Percentiles rank a stretch among this genome's conserved stretches.
phyloP scores from a whole-genome alignment of 1,284 basidiomycete species.

The Melampsora larici-populina region DNA sequence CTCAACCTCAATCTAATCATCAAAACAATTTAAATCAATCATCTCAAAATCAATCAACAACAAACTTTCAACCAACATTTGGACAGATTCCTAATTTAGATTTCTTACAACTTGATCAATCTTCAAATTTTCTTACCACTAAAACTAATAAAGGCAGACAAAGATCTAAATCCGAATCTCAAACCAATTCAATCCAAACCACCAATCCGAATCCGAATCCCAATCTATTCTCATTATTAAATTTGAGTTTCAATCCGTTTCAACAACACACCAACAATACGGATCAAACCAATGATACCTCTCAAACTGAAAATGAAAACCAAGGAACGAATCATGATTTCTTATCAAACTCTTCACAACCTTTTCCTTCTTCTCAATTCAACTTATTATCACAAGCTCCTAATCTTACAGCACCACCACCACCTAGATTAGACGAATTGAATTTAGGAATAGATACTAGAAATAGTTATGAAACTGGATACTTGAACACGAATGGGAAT shows the following conservation, averaged over 20 bases:
- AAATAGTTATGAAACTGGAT: too few species aligned
- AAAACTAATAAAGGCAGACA: constrained; percentile 9
- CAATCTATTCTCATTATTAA: background rate
- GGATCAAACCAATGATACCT: background rate
- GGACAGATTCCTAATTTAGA: constrained; percentile 1
- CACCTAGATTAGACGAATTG: too few species aligned
- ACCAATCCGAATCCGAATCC: background rate
- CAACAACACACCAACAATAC: background rate
- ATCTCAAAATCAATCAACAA: too few species aligned
- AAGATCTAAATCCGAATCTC: constrained; percentile 36
- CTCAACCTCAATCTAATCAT: background rate
- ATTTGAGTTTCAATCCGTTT: background rate
- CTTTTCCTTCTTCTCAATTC: constrained; percentile 4
- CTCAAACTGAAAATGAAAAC: background rate
- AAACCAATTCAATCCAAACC: background rate
- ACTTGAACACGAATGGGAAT: too few species aligned
- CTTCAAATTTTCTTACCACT: constrained; percentile 13
- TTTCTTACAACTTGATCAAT: constrained; percentile 3
- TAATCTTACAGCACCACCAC: background rate
- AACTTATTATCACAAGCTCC: too few species aligned
- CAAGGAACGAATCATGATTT: background rate
- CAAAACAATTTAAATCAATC: background rate
- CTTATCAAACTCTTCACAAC: constrained; percentile 9
- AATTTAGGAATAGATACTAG: too few species aligned
- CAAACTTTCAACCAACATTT: background rate